phyloP scores from a whole-genome alignment of 2,329 filamentous ascomycete species.

The Meredithiella fracta region DNA sequence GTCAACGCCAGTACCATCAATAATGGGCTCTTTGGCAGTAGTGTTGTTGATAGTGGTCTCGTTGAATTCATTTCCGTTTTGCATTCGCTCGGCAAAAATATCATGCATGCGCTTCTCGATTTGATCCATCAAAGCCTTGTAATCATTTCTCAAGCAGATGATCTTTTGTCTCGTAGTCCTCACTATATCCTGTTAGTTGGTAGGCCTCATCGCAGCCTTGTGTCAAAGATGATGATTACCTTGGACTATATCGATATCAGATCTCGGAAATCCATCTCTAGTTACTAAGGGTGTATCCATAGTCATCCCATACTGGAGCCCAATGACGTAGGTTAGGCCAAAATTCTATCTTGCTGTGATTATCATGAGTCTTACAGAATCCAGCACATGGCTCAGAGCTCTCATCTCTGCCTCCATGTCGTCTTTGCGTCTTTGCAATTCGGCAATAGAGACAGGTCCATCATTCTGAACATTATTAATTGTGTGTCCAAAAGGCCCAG shows the following conservation, averaged over 20 bases:
- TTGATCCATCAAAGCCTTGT: slow-evolving; percentile 69
- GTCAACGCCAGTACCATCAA: not conserved
- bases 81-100: slow-evolving; percentile 50
- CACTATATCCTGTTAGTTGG: slow-evolving; percentile 36
- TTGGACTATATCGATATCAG: slow-evolving; percentile 88
- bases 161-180: slow-evolving; percentile 86
- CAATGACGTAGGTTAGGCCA: slow-evolving; percentile 7
- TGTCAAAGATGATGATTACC: slow-evolving; percentile 37
- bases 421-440: slow-evolving; percentile 74
- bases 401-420: slow-evolving; percentile 72
- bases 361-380: slow-evolving; percentile 45
- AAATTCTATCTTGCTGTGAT: not conserved
- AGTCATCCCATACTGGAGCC: slow-evolving; percentile 62
- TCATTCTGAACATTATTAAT: slow-evolving; percentile 40
- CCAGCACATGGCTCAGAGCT: slow-evolving; percentile 70
- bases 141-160: slow-evolving; percentile 79
- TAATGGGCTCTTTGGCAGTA: not conserved
- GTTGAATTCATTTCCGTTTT: not conserved
- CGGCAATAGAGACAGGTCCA: slow-evolving; percentile 50
- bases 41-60: not conserved
- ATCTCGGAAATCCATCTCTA: slow-evolving; percentile 77
- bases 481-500: slow-evolving; percentile 54
- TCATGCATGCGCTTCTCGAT: slow-evolving; percentile 80
- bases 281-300: slow-evolving; percentile 85
- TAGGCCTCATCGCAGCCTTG: not conserved